Evolutionary conservation across 192 early-diverging fungal genomes (phyloP).

Genomic region (Entomortierella beljakovae): DNA sequence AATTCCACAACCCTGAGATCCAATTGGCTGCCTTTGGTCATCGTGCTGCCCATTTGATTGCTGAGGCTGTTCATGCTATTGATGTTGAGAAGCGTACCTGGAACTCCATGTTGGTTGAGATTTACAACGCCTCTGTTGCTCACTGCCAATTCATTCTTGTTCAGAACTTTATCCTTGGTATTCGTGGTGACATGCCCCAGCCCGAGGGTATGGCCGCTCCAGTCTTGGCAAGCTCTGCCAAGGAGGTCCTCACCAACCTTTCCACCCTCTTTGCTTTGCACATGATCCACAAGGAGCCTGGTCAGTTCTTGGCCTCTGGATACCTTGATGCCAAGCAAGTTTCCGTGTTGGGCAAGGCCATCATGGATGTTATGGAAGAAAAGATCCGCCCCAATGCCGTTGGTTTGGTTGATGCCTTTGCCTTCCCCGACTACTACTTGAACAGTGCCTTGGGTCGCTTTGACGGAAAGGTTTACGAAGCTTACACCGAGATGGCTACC

Average conservation of each 20-base stretch:
- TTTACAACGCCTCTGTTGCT: conserved; percentile 77
- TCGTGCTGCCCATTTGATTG: conserved; percentile 76
- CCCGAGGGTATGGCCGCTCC: conserved; percentile 37
- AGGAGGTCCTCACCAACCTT: conserved; percentile 58
- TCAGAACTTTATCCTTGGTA: conserved; percentile 75
- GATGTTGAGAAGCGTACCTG: conserved; percentile 71
- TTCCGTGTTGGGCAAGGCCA: conserved; percentile 58
- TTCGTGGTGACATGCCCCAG: conserved; percentile 60
- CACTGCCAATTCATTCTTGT: conserved; percentile 84
- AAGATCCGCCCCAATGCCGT: conserved; percentile 82
- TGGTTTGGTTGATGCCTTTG: conserved; percentile 84
- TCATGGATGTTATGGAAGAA: conserved; percentile 65
- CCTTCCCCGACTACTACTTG: conserved; percentile 78
- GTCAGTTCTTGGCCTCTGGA: conserved; percentile 69
- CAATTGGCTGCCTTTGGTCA: conserved; percentile 80
- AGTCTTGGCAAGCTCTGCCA: conserved; percentile 53
- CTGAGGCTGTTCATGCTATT: conserved; percentile 71
- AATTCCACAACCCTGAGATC: conserved; percentile 68
- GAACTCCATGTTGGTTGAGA: conserved; percentile 83
- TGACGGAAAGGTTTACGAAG: conserved; percentile 86
- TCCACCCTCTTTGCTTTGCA: conserved; percentile 69
- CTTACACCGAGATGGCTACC: conserved; percentile 78
- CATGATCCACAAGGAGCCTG: conserved; percentile 77
- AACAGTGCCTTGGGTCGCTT: conserved; percentile 82
- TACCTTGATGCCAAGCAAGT: conserved; percentile 65